Evolutionary conservation across 2,329 filamentous ascomycete genomes (phyloP).

Genomic region (Mycocentrospora acerina): DNA sequence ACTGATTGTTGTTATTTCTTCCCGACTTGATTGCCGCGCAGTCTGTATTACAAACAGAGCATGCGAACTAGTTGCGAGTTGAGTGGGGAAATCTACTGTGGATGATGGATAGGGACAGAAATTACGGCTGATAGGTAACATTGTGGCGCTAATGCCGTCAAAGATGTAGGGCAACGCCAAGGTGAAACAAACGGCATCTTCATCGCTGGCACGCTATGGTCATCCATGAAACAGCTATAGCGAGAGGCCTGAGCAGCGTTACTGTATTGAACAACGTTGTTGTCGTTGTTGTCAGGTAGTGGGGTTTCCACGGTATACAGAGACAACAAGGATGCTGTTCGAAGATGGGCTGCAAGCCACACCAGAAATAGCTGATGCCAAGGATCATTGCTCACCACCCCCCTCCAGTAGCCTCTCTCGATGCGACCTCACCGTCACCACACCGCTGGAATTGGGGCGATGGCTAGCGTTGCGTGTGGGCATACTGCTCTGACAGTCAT

Average conservation of each 20-base stretch:
- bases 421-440: constrained; percentile 21
- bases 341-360: constrained; percentile 43
- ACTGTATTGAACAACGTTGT: too few species aligned
- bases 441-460: constrained; percentile 21
- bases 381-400: constrained; percentile 35
- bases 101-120: constrained; percentile 12
- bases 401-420: constrained; percentile 27
- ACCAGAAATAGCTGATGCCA: constrained; percentile 39
- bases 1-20: constrained; percentile 12
- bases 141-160: constrained; percentile 8
- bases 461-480: constrained; percentile 26
- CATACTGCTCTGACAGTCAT: constrained; percentile 27
- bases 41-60: constrained; percentile 19
- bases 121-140: constrained; percentile 7
- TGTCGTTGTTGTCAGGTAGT: constrained; percentile 15
- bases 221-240: constrained; percentile 9
- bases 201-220: constrained; percentile 16
- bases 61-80: constrained; percentile 16
- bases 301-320: constrained; percentile 32
- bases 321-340: constrained; percentile 33
- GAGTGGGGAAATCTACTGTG: constrained; percentile 16
- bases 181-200: constrained; percentile 21
- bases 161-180: constrained; percentile 18
- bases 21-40: constrained; percentile 12
- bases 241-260: constrained; percentile 23